phyloP scores from a whole-genome alignment of 441 rosid genomes.

The Bruguiera hainesii region DNA sequence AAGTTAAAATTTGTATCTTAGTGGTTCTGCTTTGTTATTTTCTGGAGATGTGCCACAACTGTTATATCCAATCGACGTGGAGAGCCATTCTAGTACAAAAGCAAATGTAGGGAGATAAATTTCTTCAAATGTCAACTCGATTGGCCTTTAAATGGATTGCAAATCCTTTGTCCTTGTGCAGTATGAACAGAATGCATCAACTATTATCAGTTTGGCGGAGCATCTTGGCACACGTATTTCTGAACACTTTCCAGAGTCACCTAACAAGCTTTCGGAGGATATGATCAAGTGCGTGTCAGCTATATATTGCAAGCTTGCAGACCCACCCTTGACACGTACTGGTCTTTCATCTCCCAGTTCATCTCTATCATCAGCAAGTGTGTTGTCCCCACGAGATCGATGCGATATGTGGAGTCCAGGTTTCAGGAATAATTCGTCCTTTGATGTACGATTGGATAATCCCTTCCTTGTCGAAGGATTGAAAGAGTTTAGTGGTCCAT shows the following conservation, averaged over 20 bases:
- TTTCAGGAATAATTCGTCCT: constrained; percentile 65
- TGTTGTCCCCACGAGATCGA: constrained; percentile 67
- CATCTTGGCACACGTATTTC: constrained; percentile 85
- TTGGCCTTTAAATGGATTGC: constrained; percentile 6
- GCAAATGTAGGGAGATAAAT: not conserved
- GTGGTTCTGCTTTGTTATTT: too few species aligned
- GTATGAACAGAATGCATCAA: constrained; percentile 59
- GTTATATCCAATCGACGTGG: not conserved
- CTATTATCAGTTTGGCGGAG: constrained; percentile 81
- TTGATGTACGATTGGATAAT: constrained; percentile 70
- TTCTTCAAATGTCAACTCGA: not conserved
- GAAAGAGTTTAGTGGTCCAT: constrained; percentile 89
- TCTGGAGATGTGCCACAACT: not conserved
- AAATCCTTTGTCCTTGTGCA: constrained; percentile 27
- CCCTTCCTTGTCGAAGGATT: constrained; percentile 79
- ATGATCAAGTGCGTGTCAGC: constrained; percentile 89
- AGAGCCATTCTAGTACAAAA: not conserved
- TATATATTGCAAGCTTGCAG: constrained; percentile 84
- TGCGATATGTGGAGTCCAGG: constrained; percentile 86
- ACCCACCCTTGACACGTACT: constrained; percentile 57
- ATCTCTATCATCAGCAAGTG: constrained; percentile 60
- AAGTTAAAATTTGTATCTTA: too few species aligned
- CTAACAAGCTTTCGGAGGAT: constrained; percentile 87
- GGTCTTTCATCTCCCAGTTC: constrained; percentile 74
- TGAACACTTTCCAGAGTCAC: constrained; percentile 82